These are phyloP conservation scores for Hanseniaspora mollemarum DNA, from an alignment of 805 yeast species.

Conservation along the genomic window DNA sequence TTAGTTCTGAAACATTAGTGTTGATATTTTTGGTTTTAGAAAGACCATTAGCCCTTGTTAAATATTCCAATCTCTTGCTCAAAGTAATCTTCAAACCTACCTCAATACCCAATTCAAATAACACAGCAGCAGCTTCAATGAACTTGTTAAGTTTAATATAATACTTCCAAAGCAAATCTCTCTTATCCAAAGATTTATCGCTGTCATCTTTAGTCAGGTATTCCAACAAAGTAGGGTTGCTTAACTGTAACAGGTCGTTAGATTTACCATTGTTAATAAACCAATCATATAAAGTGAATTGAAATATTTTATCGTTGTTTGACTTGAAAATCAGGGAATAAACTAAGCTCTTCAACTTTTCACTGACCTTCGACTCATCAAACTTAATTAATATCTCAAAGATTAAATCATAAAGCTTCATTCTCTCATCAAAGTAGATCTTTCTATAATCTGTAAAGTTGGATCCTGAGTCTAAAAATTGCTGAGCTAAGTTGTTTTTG, in stretches of 20 bases:
- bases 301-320: slow-evolving; percentile 67
- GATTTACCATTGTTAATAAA: slow-evolving; percentile 65
- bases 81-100: slow-evolving; percentile 52
- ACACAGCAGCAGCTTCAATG: slow-evolving; percentile 71
- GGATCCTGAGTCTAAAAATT: slow-evolving; percentile 43
- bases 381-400: slow-evolving; percentile 64
- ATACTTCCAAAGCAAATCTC: slow-evolving; percentile 78
- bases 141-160: slow-evolving; percentile 72
- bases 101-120: slow-evolving; percentile 62
- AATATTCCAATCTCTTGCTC: slow-evolving; percentile 67
- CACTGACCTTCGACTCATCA: slow-evolving; percentile 46
- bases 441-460: slow-evolving; percentile 42
- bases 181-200: slow-evolving; percentile 50
- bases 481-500: slow-evolving; percentile 46
- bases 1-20: slow-evolving; percentile 33
- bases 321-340: slow-evolving; percentile 64
- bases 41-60: slow-evolving; percentile 87
- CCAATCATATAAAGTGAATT: slow-evolving; percentile 88
- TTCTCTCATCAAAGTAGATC: slow-evolving; percentile 41
- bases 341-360: slow-evolving; percentile 53
- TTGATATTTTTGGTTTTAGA: slow-evolving; percentile 67
- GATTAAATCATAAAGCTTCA: slow-evolving; percentile 55
- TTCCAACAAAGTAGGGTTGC: slow-evolving; percentile 68
- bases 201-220: slow-evolving; percentile 58
- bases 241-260: slow-evolving; percentile 64